Evolutionary conservation across 306 rosid species (phyloP), one percentile per base, ranked within the genome.

Genomic region (Senna siamea): DNA sequence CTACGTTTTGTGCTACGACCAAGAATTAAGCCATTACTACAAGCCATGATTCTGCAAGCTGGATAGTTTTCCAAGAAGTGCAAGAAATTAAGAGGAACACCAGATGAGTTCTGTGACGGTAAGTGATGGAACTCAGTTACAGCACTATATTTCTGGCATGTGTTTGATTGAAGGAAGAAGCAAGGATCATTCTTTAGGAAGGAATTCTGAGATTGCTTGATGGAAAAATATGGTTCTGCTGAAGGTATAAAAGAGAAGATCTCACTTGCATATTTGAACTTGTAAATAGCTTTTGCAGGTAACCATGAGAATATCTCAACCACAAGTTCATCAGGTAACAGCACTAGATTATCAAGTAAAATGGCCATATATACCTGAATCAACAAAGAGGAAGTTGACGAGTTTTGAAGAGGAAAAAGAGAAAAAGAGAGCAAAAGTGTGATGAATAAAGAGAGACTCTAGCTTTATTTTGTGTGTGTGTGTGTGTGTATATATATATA

Each of bases 1-100:
- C 23, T 9, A 0, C 3, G 1, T 4, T 2, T 40, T n/a, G 23
- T n/a, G 0, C 6, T 40, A 7, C 44, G 14, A 50, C 56, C 46
- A 40, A 77, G 50, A 28, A 70, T 14, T 8, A 70, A 18, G 0
- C 76, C 81, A 30, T 77, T 70, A 4, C 72, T 69, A 0, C 76
- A 70, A 61, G 57, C 26, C 14, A 77, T 2, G 0, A 77, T 48
- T 38, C 47, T 40, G 0, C 65, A 59, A 7, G 9, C 2, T 5
- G 30, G 22, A 1, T 61, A 26, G 0, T 40, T 9, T 23, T 51
- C 40, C 0, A 60, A 13, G 17, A 61, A 50, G 2, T 13, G 5
- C 4, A 48, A 1, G n/a, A 69, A 44, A 11, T 26, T 7, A 9
- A 8, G 4, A 23, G 76, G 17, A 0, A 37, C 32, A 6, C 70